Base-by-base conservation (phyloP, 2,329 filamentous ascomycete species). In the Penicillium olsonii region DNA sequence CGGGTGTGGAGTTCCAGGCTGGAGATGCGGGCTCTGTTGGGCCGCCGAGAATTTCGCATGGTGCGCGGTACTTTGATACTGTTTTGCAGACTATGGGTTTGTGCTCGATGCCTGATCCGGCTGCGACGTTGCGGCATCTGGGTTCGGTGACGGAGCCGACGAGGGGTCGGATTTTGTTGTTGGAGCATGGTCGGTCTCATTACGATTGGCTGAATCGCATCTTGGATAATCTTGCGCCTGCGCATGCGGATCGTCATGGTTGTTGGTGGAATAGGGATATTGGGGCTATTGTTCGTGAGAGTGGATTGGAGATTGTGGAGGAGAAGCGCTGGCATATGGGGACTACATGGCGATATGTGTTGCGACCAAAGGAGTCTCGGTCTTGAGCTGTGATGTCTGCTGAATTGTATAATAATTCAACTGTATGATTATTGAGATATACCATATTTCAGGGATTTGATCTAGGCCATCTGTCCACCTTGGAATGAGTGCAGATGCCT, bases 201-300 rank as follows among this genome's bases (percentile, higher is more conserved):
- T 76, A 76, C 52, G 63, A 58, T 19, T 77, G 75, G 73, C 31
- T 78, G 54, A 79, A 79, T 62, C 61, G 62, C 4, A 65, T 77
- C 11, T 59, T 79, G 47, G 76, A 79, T 56, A 74, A 73, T 42
- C 60, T 74, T 47, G 77, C 77, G 2, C 66, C 74, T 4, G 66
- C 69, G 33, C 77, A 79, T 64, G 77, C 77, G 27, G 66, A 77
- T 54, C 66, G 70, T n/a, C 75, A 78, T 64, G 77, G 77, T 14
- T 79, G 77, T 60, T 79, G 77, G 76, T 78, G 73, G 70, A 79
- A 79, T 61, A 69, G 75, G 33, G 76, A 79, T 67, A 77, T 79
- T 39, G 75, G 73, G 27, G 64, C 68, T 46, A 72, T 79, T 54
- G 68, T 79, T n/a, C 57, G 63, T 45, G 65, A 75, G 48, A 78